Conservation (phyloP, 2,329 filamentous ascomycete genomes). For the Esteya vermicola region DNA sequence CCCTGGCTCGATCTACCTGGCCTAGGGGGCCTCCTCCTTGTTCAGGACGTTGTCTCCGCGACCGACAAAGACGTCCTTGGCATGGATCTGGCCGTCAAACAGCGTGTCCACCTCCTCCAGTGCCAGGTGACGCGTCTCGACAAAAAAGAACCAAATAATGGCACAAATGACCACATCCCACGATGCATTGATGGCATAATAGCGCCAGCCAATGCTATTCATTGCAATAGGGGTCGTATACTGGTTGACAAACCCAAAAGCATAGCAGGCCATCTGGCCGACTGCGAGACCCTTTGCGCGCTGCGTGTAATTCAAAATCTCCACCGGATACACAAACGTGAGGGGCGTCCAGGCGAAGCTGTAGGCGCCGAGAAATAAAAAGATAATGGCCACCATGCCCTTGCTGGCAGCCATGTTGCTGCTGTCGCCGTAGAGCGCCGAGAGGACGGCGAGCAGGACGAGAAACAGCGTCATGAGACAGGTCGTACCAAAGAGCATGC, state of each 20-base stretch:
- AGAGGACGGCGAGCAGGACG: slow-evolving; percentile 41
- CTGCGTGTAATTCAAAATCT: slow-evolving; percentile 36
- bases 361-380: slow-evolving; percentile 1
- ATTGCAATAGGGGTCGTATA: slow-evolving; percentile 15
- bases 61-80: background rate
- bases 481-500: slow-evolving; percentile 46
- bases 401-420: background rate
- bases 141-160: slow-evolving; percentile 20
- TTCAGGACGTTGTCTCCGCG: background rate
- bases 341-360: slow-evolving; percentile 1
- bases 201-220: slow-evolving; percentile 22
- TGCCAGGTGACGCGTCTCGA: slow-evolving; percentile 26
- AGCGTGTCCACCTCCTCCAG: slow-evolving; percentile 3
- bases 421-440: background rate
- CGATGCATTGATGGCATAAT: slow-evolving; percentile 26
- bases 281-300: slow-evolving; percentile 6
- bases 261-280: slow-evolving; percentile 1
- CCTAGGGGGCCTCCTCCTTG: no score
- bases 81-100: slow-evolving; percentile 5
- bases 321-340: slow-evolving; percentile 49
- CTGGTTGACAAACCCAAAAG: slow-evolving; percentile 3
- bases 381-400: slow-evolving; percentile 1
- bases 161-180: slow-evolving; percentile 24
- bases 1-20: no score
- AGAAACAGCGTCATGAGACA: slow-evolving; percentile 57